Conservation (phyloP, 768 basidiomycete genomes). For the Pulveroboletus ravenelii region DNA sequence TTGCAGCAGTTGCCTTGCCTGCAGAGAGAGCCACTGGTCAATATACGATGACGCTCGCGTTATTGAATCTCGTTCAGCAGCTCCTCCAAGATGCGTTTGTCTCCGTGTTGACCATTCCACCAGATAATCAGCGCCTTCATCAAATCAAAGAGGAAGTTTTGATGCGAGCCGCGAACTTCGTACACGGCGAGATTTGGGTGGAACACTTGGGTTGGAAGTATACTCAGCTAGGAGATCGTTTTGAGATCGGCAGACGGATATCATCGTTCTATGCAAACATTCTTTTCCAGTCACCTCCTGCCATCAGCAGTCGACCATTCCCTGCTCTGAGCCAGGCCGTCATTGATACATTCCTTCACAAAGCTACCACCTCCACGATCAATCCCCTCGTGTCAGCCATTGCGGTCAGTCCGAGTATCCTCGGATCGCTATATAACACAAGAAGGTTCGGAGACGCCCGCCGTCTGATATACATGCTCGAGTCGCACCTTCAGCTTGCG, state of each 20-base stretch:
- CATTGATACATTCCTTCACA: constrained; percentile 65
- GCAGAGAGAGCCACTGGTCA: constrained; percentile 66
- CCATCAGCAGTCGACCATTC: constrained; percentile 53
- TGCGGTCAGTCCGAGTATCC: constrained; percentile 53
- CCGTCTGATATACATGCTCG: constrained; percentile 63
- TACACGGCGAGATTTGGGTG: constrained; percentile 87
- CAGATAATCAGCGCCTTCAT: constrained; percentile 55
- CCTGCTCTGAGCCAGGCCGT: constrained; percentile 56
- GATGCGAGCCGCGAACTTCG: constrained; percentile 67
- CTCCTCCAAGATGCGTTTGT: constrained; percentile 70
- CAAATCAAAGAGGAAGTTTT: constrained; percentile 83
- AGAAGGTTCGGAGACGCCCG: constrained; percentile 68
- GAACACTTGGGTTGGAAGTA: constrained; percentile 87
- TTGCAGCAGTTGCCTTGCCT: constrained; percentile 62
- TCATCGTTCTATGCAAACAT: constrained; percentile 64
- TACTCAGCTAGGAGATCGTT: constrained; percentile 71
- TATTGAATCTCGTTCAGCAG: constrained; percentile 71
- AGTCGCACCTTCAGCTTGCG: constrained; percentile 58
- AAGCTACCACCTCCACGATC: constrained; percentile 75
- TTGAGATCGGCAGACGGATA: constrained; percentile 72
- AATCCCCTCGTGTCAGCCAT: constrained; percentile 74
- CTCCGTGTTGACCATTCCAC: constrained; percentile 43
- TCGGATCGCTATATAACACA: constrained; percentile 54
- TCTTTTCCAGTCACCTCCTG: constrained; percentile 56
- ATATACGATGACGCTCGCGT: constrained; percentile 78